Percentiles rank a stretch among this genome's conserved stretches.
These are phyloP conservation scores for Breviolum minutum DNA, from an alignment of 73 alveolate genomes.

Conservation along the genomic window DNA sequence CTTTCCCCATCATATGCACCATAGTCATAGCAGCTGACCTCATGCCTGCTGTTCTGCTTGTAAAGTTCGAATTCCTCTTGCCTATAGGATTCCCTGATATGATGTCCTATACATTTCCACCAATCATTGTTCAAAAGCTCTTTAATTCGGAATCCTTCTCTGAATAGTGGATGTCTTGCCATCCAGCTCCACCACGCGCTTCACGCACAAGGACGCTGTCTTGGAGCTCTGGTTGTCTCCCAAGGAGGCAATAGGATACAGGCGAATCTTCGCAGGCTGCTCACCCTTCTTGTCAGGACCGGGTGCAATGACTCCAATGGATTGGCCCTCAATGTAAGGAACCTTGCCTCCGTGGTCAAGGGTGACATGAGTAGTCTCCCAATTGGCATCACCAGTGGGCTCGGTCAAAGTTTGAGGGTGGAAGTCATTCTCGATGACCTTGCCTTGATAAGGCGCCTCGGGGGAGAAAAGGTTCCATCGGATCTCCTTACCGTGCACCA, in stretches of 20 bases:
- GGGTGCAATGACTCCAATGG: constrained; percentile 77
- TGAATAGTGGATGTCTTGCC: not conserved
- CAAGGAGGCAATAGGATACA: constrained; percentile 83
- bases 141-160: too few species aligned
- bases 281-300: constrained; percentile 92
- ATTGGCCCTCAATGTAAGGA: constrained; percentile 88
- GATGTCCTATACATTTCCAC: too few species aligned
- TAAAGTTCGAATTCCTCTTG: too few species aligned
- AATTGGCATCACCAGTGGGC: constrained; percentile 89
- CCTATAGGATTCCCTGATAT: too few species aligned
- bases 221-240: constrained; percentile 77
- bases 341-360: constrained; percentile 85
- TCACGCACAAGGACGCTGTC: constrained; percentile 79
- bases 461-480: constrained; percentile 73
- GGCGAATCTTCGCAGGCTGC: constrained; percentile 70
- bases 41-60: too few species aligned
- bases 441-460: constrained; percentile 85
- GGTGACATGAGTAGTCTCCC: constrained; percentile 87
- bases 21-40: too few species aligned
- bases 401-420: constrained; percentile 75
- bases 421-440: constrained; percentile 44
- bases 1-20: too few species aligned
- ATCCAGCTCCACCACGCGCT: constrained; percentile 72
- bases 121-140: too few species aligned
- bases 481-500: constrained; percentile 80